Percentiles rank a stretch among this genome's conserved stretches.
Evolutionary conservation across 305 asterid species (phyloP).

Genomic region (Caryopteris hybrid): DNA sequence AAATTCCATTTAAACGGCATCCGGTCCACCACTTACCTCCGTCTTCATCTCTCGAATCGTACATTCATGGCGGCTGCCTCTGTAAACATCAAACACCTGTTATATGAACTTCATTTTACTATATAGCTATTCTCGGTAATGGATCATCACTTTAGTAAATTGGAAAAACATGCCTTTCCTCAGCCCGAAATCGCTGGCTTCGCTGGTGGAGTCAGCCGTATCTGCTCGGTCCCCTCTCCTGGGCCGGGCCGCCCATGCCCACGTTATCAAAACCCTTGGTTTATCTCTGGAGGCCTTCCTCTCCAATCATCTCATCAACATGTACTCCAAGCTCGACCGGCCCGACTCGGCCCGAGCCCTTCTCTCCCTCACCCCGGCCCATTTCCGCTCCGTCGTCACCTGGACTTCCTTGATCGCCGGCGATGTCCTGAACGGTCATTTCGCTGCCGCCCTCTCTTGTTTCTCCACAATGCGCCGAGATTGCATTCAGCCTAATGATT

Average conservation of each 20-base stretch:
- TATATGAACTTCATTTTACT: no score
- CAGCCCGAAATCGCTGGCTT: conserved; percentile 47
- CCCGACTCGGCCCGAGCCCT: conserved; percentile 46
- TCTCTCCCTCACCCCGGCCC: conserved; percentile 45
- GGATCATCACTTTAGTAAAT: background rate
- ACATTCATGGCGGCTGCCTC: conserved; percentile 18
- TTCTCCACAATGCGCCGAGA: conserved; percentile 61
- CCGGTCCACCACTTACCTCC: no score
- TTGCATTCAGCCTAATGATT: conserved; percentile 63
- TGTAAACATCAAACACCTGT: background rate
- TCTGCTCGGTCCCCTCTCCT: conserved; percentile 43
- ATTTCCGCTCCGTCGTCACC: conserved; percentile 81
- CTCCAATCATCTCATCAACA: conserved; percentile 68
- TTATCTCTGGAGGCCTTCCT: conserved; percentile 50
- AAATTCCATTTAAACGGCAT: no score
- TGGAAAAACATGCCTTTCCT: conserved; percentile 34
- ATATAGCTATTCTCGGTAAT: no score
- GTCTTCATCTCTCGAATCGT: background rate
- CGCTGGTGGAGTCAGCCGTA: conserved; percentile 57
- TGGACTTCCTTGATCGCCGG: conserved; percentile 88
- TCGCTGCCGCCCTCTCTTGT: conserved; percentile 39
- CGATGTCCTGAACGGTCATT: conserved; percentile 67
- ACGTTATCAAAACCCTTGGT: conserved; percentile 36
- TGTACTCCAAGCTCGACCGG: conserved; percentile 78
- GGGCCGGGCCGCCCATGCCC: conserved; percentile 67